phyloP scores from a whole-genome alignment of 2,329 filamentous ascomycete genomes.

The Talaromyces sp. region DNA sequence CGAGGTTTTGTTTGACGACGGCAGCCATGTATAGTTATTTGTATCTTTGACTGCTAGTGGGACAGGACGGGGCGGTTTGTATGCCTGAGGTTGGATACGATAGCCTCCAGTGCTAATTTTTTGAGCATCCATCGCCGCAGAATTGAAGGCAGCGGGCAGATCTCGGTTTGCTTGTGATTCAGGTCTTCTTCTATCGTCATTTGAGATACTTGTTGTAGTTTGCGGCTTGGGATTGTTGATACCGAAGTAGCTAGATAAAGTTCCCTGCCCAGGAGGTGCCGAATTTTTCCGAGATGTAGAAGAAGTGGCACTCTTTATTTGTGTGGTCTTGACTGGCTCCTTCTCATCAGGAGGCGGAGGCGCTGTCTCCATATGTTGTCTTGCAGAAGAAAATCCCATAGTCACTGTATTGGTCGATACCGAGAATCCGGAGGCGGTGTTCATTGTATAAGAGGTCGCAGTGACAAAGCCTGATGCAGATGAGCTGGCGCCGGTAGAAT shows the following conservation, averaged over 20 bases:
- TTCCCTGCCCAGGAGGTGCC: slow-evolving; percentile 45
- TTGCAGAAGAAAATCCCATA: slow-evolving; percentile 62
- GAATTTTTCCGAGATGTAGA: slow-evolving; percentile 21
- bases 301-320: not conserved
- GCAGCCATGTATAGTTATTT: slow-evolving; percentile 35
- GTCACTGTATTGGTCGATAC: slow-evolving; percentile 40
- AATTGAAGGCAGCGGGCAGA: slow-evolving; percentile 16
- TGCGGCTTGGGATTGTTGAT: slow-evolving; percentile 23
- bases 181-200: not conserved
- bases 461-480: slow-evolving; percentile 30
- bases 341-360: slow-evolving; percentile 6
- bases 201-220: not conserved
- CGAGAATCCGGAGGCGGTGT: slow-evolving; percentile 42
- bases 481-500: slow-evolving; percentile 12
- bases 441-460: slow-evolving; percentile 59
- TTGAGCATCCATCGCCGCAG: slow-evolving; percentile 20
- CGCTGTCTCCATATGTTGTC: slow-evolving; percentile 49
- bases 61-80: slow-evolving; percentile 31
- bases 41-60: slow-evolving; percentile 29
- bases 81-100: slow-evolving; percentile 32
- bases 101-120: slow-evolving; percentile 21
- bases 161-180: not conserved
- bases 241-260: slow-evolving; percentile 53
- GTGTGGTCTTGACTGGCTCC: not conserved
- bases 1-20: slow-evolving; percentile 19